Percentiles rank a stretch among this genome's conserved stretches.
These are phyloP conservation scores for Zoysia japonica DNA, from an alignment of 176 grass and related monocot species.

Conservation along the genomic window DNA sequence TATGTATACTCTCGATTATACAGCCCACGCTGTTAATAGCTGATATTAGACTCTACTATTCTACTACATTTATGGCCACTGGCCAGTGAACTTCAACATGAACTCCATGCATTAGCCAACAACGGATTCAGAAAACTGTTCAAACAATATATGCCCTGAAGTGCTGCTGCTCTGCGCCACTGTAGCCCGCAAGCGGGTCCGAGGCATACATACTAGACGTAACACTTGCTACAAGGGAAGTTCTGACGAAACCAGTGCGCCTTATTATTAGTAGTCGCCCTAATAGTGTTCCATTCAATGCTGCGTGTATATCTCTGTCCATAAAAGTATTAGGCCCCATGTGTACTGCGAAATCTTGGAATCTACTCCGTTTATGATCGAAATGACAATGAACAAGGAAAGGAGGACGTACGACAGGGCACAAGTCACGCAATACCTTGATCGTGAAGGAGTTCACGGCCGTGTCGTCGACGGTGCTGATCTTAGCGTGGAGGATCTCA, in stretches of 20 bases:
- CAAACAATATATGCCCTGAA: not conserved
- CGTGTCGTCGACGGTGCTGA: slow-evolving; percentile 68
- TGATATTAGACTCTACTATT: not conserved
- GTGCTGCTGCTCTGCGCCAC: not conserved
- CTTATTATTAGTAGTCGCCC: not conserved
- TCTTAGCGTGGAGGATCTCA: slow-evolving; percentile 80
- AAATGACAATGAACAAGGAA: too few species aligned
- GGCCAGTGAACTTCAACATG: slow-evolving; percentile 20
- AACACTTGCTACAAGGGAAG: not conserved
- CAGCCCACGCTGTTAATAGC: not conserved
- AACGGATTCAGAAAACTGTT: not conserved
- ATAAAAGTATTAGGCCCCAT: slow-evolving; percentile 1
- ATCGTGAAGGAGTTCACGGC: slow-evolving; percentile 89
- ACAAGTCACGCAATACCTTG: slow-evolving; percentile 48
- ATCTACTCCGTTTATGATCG: not conserved
- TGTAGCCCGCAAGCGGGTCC: too few species aligned
- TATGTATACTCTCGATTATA: not conserved
- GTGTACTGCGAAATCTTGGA: slow-evolving; percentile 12
- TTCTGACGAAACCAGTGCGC: slow-evolving; percentile 36
- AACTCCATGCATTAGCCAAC: not conserved
- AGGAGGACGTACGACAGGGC: too few species aligned
- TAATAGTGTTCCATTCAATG: not conserved
- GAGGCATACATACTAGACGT: too few species aligned
- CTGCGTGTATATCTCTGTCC: not conserved
- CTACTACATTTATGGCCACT: slow-evolving; percentile 17